Evolutionary conservation across 805 yeast species (phyloP), one percentile per base, ranked within the genome.

Genomic region (Ogataea neopini): DNA sequence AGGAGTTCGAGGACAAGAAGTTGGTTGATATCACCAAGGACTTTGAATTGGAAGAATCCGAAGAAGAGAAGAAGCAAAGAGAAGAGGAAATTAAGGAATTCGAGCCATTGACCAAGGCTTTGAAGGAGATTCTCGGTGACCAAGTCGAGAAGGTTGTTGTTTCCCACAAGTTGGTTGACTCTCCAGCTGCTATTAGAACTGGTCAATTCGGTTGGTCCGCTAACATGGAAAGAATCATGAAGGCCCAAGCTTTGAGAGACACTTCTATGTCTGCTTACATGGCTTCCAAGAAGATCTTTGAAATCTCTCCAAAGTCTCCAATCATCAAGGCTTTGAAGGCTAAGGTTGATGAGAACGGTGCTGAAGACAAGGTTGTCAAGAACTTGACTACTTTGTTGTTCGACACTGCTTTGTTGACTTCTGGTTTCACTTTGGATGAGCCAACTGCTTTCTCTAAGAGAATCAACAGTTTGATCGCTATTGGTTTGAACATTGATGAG

Each of bases 171-270:
- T 83, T 94, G 69, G 89, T 91, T 64, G 97, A 91, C 69, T 91
- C 98, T 50, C 99, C 99, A 74, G 99, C 99, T 73, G 99, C 99
- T 63, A 94, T 94, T 72, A 90, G 99, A 84, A 94, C 99, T 62
- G 98, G 97, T 62, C 98, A 94, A 80, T 94, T 94, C 74, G 99
- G 99, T 73, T 94, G 99, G 99, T 94, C 99, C 61, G 99, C 99
- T 68, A 94, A 94, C 83, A 94, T 94, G 99, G 99, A 94, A 82
- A 92, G 99, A 86, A 94, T 94, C 83, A 94, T 94, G 99, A 94
- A 94, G 83, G 99, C 99, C 54, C 99, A 94, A 81, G 99, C 99
- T 64, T 80, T 94, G 67, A 90, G 98, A 80, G 99, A 94, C 75
- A 88, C 96, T 63, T 81, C 96, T 63, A 94, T 94, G 99, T 90